phyloP scores from a whole-genome alignment of 2,329 filamentous ascomycete species.

The Xylaria multiplex region DNA sequence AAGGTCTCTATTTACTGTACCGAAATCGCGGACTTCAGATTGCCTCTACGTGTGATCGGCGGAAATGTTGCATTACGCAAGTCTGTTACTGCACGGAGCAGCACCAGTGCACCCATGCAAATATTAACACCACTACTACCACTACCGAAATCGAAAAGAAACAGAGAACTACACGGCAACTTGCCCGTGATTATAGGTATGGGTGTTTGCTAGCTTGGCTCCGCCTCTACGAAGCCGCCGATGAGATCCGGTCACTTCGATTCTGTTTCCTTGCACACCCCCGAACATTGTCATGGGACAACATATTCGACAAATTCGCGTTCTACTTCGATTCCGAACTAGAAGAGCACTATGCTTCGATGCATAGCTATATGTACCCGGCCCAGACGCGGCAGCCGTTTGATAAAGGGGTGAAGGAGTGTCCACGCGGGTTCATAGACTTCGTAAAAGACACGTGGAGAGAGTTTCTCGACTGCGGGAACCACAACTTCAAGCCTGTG shows the following conservation, averaged over 20 bases:
- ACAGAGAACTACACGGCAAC: background rate
- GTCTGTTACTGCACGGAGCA: constrained; percentile 37
- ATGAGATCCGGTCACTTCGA: constrained; percentile 16
- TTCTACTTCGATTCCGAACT: constrained; percentile 40
- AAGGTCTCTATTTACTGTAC: constrained; percentile 40
- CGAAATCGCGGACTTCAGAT: constrained; percentile 41
- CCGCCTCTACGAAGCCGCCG: constrained; percentile 33
- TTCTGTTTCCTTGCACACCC: constrained; percentile 38
- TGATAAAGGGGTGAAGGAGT: background rate
- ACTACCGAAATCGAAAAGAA: background rate
- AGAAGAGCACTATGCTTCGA: constrained; percentile 26
- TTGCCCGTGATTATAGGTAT: background rate
- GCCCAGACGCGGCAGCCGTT: background rate
- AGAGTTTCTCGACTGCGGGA: constrained; percentile 31
- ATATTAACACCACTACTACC: background rate
- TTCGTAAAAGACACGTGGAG: constrained; percentile 38
- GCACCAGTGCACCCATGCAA: background rate
- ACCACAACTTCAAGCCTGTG: constrained; percentile 3
- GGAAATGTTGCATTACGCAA: constrained; percentile 33
- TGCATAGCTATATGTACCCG: background rate
- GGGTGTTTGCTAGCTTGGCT: constrained; percentile 36
- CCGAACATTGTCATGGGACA: constrained; percentile 31
- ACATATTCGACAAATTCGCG: constrained; percentile 4
- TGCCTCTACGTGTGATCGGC: constrained; percentile 37
- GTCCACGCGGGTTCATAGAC: constrained; percentile 27